Base-by-base conservation (phyloP, 1,284 basidiomycete genomes). In the Microbotryum saponariae region DNA sequence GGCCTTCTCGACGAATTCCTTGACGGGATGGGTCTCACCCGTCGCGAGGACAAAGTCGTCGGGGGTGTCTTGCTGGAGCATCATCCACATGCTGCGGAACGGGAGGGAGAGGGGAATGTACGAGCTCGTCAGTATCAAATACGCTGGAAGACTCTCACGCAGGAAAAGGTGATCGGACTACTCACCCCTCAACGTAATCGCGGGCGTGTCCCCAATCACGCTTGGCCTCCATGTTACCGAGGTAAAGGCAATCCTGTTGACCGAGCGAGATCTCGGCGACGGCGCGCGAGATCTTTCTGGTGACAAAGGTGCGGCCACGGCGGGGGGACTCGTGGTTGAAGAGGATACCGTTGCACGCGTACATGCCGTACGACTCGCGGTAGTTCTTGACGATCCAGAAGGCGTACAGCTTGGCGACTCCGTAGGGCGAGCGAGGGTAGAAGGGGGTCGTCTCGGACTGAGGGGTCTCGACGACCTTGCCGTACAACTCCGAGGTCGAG, bases 261-360 rank as follows among this genome's bases (percentile, higher is more conserved):
- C 88, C 88, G 52, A 90, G 76, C 62, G 81, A 82, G 72, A 94
- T 93, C 73, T 94, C 91, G 20, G 91, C 91, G 6, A 84, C 91
- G 3, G 89, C 91, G 60, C 91, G 81, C 49, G 87, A 81, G 72
- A 94, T 93, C 79, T 94, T 94, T 72, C 91, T 82, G 46, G 91
- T 93, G 67, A 94, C 91, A 77, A 94, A 94, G 8, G 91, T 94
- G 73, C 91, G 79, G 21, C 91, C 91, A 70, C 91, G 81, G 59
- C 91, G 82, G 16, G 91, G 91, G 70, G 89, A 91, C 78, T 94
- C 91, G 77, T 94, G 91, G 76, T 94, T 93, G 83, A 93, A 69
- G 16, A 72, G 65, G 55, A 73, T 73, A 62, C 73, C 73, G 64
- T 77, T 77, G 76, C 87, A 90, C 7, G 90, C 87, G 77, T 84